Base-by-base conservation (phyloP, 768 basidiomycete genomes). In the Suillus americanus region DNA sequence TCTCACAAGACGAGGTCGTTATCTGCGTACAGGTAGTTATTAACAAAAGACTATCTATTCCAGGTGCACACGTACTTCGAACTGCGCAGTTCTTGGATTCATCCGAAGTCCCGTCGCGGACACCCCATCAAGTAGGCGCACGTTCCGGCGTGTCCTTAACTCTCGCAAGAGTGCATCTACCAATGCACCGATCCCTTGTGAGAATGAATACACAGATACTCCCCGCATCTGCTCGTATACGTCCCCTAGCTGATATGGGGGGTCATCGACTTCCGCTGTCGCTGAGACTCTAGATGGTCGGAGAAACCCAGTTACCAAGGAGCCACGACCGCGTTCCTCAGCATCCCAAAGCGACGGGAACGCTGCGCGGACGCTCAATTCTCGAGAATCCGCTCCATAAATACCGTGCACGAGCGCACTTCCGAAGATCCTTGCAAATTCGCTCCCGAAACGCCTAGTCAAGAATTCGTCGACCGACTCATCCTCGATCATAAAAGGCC, bases 351-450 rank as follows among this genome's bases (percentile, higher is more conserved):
- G 68, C 3, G 80, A 78, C 0, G 92, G 90, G 71, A 97, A 94
- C 1, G 93, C 86, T 2, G 94, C 83, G 3, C 89, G 85, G 3
- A 94, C 80, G 64, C 92, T 93, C 20, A 99, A 77, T 46, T 79
- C 70, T 3, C 91, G 79, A 2, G 95, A 85, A 70, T 97, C 94
- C 0, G 94, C 86, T 1, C 94, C 95, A 73, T 98, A 98, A 62
- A 99, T 91, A 0, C 97, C 97, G 71, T 97, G 96, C 1, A 95
- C 86, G 64, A 97, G 79, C 0, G 96, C 90, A 40, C 83, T 93
- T 72, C 91, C 87, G 62, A 98, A 82, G 3, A 84, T 82, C 18
- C 87, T 83, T 1, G 96, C 94, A 69, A 96, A 85, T 2, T 81
- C 75, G 7, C 81, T 73, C 0, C 94, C 92, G 63, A 97, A 91